phyloP scores from a whole-genome alignment of 345 rosid species.

The Pugionium dolabratum region DNA sequence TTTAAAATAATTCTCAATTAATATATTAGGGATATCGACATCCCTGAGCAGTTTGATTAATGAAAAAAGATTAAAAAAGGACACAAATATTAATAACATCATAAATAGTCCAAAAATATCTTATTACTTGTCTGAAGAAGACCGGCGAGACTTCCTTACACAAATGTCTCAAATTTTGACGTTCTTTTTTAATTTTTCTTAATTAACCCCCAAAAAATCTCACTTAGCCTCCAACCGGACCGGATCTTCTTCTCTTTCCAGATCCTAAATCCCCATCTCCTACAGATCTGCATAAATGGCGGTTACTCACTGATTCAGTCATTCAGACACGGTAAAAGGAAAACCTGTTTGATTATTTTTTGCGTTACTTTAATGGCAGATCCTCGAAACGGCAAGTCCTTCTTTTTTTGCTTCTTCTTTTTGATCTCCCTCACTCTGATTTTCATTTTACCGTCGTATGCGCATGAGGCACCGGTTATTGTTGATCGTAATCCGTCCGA shows the following conservation, averaged over 20 bases:
- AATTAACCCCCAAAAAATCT: slow-evolving; percentile 9
- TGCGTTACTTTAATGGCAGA: slow-evolving; percentile 48
- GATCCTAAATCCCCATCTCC: slow-evolving; percentile 40
- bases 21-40: too few relatives aligned
- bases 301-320: slow-evolving; percentile 43
- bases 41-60: too few relatives aligned
- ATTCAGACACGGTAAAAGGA: background rate
- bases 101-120: too few relatives aligned
- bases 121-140: too few relatives aligned
- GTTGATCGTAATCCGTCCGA: slow-evolving; percentile 37
- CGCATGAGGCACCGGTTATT: slow-evolving; percentile 31
- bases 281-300: slow-evolving; percentile 36
- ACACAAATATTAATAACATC: too few relatives aligned
- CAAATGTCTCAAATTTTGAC: background rate
- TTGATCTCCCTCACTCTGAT: slow-evolving; percentile 37
- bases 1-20: too few relatives aligned
- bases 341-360: slow-evolving; percentile 11
- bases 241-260: slow-evolving; percentile 28
- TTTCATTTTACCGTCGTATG: slow-evolving; percentile 42
- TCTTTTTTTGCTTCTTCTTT: slow-evolving; percentile 36
- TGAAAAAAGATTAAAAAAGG: too few relatives aligned
- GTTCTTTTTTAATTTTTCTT: background rate
- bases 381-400: slow-evolving; percentile 61
- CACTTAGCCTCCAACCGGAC: slow-evolving; percentile 30
- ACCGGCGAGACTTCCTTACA: too few relatives aligned